These are phyloP conservation scores for Acanthamoeba rhysodes DNA, from an alignment of 208 protist species.

Conservation along the genomic window DNA sequence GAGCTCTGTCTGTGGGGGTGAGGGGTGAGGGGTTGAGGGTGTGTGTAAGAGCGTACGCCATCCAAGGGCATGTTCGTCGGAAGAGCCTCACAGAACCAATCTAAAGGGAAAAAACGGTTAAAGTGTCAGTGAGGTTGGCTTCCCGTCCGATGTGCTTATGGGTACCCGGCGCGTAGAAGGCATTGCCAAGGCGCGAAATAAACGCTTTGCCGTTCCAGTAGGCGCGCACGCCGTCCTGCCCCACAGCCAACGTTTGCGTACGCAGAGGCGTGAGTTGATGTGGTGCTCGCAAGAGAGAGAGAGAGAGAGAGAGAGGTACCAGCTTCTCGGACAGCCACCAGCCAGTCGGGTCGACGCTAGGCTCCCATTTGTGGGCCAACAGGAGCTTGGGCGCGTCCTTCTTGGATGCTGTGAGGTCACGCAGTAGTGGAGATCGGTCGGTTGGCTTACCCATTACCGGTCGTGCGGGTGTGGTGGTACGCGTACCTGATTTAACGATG, in stretches of 20 bases:
- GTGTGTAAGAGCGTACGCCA: conserved; percentile 74
- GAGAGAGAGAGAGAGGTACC: background rate
- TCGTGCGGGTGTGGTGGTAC: background rate
- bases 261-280: background rate
- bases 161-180: conserved; percentile 83
- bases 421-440: background rate
- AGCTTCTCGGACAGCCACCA: conserved; percentile 87
- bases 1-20: too few species aligned
- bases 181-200: conserved; percentile 87
- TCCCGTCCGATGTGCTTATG: background rate
- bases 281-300: background rate
- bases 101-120: background rate
- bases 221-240: conserved; percentile 84
- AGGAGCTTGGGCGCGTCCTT: conserved; percentile 67
- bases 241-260: background rate
- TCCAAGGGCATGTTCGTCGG: conserved; percentile 83
- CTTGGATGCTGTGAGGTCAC: background rate
- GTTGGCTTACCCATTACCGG: background rate
- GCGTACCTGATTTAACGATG: background rate
- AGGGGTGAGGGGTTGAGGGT: too few species aligned
- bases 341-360: conserved; percentile 79
- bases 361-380: conserved; percentile 77
- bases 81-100: conserved; percentile 84
- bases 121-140: background rate
- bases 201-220: conserved; percentile 87